Evolutionary conservation across 768 basidiomycete genomes (phyloP), one percentile per base, ranked within the genome.

Genomic region (Sarcodon sp.): DNA sequence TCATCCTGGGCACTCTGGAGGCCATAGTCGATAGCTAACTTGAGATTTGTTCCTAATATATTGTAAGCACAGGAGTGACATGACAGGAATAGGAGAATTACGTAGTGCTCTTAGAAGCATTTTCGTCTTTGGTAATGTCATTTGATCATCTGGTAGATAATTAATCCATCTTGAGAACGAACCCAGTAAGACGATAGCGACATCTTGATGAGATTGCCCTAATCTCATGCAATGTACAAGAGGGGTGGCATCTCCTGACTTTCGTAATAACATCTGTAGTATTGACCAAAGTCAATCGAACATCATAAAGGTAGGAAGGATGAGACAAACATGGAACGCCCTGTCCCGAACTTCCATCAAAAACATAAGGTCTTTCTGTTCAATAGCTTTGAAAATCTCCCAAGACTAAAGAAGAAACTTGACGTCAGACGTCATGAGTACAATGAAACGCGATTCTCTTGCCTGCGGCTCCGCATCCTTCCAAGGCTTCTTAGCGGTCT

Each of bases 121-220:
- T 55, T 79, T 81, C 1, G 86, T 94, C 51, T 78, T 69, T 33
- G 72, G 66, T 71, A 79, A 53, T 64, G 70, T 50, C 49, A 94
- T 72, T 52, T 94, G 88, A 41, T 75, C 77, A 50, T 90, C 90
- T 50, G 86, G 80, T 0, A 96, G 71, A 57, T 87, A 73, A 60
- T 98, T 98, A 47, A 98, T 79, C 69, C 82, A 94, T 16, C 92
- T 79, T 10, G 89, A 92, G 59, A 96, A 80, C 10, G 93, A 90
- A 10, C 93, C 93, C 11, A 96, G 62, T 2, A 98, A 70, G 4
- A 94, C 57, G 51, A 98, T 87, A 3, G 89, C 85, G 7, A 97
- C 77, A 46, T 96, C 91, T 50, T 76, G 70, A 54, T 89, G 82
- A 35, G 77, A 75, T 51, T 71, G 65, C 27, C 86, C 84, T 31